Evolutionary conservation across 192 early-diverging fungal species (phyloP).

Genomic region (Endogone sp.): DNA sequence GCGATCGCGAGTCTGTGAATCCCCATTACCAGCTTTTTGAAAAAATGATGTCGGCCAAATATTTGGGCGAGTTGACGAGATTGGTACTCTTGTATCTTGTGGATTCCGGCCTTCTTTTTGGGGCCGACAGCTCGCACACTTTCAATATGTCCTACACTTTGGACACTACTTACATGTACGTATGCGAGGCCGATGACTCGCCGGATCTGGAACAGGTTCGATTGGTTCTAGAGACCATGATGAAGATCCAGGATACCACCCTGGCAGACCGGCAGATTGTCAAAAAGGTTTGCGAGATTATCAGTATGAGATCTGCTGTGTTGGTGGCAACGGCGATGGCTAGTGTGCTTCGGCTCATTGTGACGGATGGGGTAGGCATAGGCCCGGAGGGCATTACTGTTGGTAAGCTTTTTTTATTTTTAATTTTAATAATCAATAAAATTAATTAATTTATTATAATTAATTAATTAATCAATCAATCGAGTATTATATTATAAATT

Average conservation of each 20-base stretch:
- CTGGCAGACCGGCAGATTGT: slow-evolving; percentile 74
- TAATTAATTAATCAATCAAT: background rate
- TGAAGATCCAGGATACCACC: slow-evolving; percentile 59
- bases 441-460: background rate
- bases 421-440: background rate
- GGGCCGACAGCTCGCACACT: slow-evolving; percentile 53
- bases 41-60: slow-evolving; percentile 91
- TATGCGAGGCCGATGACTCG: slow-evolving; percentile 63
- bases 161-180: slow-evolving; percentile 69
- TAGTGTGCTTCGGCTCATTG: slow-evolving; percentile 45
- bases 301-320: slow-evolving; percentile 76
- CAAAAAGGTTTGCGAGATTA: slow-evolving; percentile 74
- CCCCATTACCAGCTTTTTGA: slow-evolving; percentile 81
- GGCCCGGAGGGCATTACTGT: slow-evolving; percentile 21
- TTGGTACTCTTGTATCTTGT: slow-evolving; percentile 76
- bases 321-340: slow-evolving; percentile 71
- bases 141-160: slow-evolving; percentile 68
- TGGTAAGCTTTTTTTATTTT: slow-evolving; percentile 20
- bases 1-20: slow-evolving; percentile 80
- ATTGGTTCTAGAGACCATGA: slow-evolving; percentile 67
- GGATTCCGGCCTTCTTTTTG: slow-evolving; percentile 74
- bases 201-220: slow-evolving; percentile 56
- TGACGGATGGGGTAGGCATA: slow-evolving; percentile 26
- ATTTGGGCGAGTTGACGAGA: slow-evolving; percentile 83
- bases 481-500: background rate